Conservation (phyloP, 257 asterid species). For the Nicotiana obtusifolia region DNA sequence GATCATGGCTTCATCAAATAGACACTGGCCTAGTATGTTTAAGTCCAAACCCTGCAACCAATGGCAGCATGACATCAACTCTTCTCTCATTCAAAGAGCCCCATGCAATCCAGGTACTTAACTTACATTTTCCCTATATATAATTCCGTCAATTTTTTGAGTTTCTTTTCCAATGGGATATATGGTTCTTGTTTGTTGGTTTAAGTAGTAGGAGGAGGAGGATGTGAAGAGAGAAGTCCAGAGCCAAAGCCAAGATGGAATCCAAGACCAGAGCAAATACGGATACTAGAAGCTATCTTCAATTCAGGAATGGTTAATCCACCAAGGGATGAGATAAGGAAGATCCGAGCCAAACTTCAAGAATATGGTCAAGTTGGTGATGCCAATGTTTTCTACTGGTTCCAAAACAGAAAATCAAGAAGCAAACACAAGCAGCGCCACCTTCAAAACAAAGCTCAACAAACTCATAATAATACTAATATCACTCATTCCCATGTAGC, state of each 20-base stretch:
- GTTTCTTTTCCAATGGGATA: background rate
- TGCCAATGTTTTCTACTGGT: conserved; percentile 97
- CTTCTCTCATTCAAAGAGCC: conserved; percentile 32
- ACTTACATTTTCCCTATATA: no score
- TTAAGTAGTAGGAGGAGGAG: conserved; percentile 5
- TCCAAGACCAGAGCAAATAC: conserved; percentile 87
- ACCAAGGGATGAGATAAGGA: conserved; percentile 81
- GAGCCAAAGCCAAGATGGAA: conserved; percentile 99
- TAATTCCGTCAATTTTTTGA: no score
- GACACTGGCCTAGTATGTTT: conserved; percentile 59
- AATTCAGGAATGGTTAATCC: conserved; percentile 98
- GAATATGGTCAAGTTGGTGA: conserved; percentile 95
- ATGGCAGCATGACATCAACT: conserved; percentile 63
- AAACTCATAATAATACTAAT: conserved; percentile 15
- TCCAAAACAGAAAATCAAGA: conserved; percentile 90
- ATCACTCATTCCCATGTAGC: background rate
- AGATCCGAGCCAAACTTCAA: conserved; percentile 75
- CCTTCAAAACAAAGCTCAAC: conserved; percentile 31
- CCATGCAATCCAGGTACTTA: conserved; percentile 29
- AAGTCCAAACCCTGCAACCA: conserved; percentile 60
- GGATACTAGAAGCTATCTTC: conserved; percentile 80
- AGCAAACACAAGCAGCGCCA: conserved; percentile 87
- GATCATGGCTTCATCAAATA: conserved; percentile 39
- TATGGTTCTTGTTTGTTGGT: background rate
- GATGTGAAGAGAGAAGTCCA: conserved; percentile 68